These are phyloP conservation scores for Suillus variegatus DNA, from an alignment of 768 basidiomycete species.

Conservation along the genomic window DNA sequence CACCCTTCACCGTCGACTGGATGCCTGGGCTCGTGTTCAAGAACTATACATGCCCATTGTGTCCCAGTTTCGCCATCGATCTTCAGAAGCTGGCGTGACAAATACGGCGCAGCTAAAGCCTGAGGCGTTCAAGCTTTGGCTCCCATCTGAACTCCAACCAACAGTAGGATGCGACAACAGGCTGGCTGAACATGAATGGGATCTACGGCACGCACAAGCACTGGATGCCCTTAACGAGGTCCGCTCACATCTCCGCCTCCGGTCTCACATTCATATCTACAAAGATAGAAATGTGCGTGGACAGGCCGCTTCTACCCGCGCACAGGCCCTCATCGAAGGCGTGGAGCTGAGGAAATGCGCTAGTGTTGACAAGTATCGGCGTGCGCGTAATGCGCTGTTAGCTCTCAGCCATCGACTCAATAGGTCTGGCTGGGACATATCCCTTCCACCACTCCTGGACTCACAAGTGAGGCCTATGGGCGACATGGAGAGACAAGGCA, in stretches of 20 bases:
- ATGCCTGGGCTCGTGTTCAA: neutral
- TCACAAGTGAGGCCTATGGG: no score
- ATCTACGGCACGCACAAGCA: conserved; percentile 16
- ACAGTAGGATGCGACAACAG: neutral
- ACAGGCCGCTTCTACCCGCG: conserved; percentile 10
- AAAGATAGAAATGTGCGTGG: conserved; percentile 17
- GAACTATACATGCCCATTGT: neutral
- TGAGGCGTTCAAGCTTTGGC: neutral
- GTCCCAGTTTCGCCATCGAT: neutral
- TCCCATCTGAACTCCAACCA: neutral
- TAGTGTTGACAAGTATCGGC: conserved; percentile 3
- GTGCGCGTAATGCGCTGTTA: no score
- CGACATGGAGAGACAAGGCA: no score
- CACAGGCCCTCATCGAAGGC: neutral
- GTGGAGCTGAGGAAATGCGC: conserved; percentile 11
- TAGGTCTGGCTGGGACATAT: no score
- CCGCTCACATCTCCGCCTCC: conserved; percentile 9
- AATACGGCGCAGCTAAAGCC: neutral
- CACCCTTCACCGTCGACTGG: neutral
- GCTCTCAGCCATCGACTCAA: no score
- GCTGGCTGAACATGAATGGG: neutral
- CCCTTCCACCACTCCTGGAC: no score
- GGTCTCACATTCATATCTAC: conserved; percentile 10
- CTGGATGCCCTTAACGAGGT: conserved; percentile 9
- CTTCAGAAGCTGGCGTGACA: neutral